Evolutionary conservation across 1,284 basidiomycete genomes (phyloP).

Genomic region (Porodaedalea pini): DNA sequence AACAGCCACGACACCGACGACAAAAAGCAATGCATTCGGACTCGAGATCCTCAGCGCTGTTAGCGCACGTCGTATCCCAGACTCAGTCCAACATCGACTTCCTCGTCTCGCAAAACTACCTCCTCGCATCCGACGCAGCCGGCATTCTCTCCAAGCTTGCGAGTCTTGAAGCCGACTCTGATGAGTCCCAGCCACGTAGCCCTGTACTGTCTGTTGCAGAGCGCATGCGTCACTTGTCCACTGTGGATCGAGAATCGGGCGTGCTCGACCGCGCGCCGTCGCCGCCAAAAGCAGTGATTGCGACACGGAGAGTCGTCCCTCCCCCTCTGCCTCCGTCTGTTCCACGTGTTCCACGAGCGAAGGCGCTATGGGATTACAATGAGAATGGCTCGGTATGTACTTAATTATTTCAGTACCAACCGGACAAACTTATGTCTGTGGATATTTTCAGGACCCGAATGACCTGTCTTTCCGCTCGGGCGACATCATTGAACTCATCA

Average conservation of each 20-base stretch:
- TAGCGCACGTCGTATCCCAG: slow-evolving; percentile 19
- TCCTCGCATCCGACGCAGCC: slow-evolving; percentile 19
- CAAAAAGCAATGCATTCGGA: not conserved
- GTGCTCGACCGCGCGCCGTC: slow-evolving; percentile 9
- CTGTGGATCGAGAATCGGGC: not conserved
- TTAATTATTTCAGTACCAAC: not conserved
- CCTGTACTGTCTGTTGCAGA: slow-evolving; percentile 11
- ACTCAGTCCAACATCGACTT: slow-evolving; percentile 22
- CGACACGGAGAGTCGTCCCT: slow-evolving; percentile 2
- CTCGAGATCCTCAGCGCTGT: slow-evolving; percentile 11
- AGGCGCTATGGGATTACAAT: slow-evolving; percentile 28
- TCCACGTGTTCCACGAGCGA: slow-evolving; percentile 18
- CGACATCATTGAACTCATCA: slow-evolving; percentile 56
- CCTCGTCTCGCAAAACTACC: slow-evolving; percentile 22
- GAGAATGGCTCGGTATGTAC: slow-evolving; percentile 22
- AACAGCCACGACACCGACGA: not conserved
- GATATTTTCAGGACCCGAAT: slow-evolving; percentile 45
- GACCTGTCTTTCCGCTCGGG: slow-evolving; percentile 57
- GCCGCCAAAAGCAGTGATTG: slow-evolving; percentile 15
- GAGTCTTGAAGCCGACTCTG: not conserved
- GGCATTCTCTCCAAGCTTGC: slow-evolving; percentile 18
- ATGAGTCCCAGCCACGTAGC: not conserved
- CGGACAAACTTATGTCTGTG: slow-evolving; percentile 33
- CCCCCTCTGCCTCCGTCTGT: slow-evolving; percentile 5
- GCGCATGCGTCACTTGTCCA: slow-evolving; percentile 7